Evolutionary conservation across 441 rosid species (phyloP), one percentile per base, ranked within the genome.

Genomic region (Corymbia citriodora): DNA sequence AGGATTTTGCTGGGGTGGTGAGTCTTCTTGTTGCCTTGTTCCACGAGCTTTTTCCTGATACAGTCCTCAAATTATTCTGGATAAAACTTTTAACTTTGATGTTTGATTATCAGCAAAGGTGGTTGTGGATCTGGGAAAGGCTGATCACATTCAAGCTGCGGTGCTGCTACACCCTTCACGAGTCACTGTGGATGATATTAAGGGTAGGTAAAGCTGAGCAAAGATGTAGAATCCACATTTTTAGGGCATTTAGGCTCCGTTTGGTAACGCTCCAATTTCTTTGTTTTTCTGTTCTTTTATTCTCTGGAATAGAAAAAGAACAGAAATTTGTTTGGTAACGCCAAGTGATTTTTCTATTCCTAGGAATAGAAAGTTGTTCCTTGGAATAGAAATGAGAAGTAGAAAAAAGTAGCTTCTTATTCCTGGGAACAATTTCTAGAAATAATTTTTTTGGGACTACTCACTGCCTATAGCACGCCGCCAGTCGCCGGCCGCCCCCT

Each of bases 1-100:
- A 17, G 92, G 92, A 49, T 79, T 87, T 85, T 91, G 92, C 88
- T 91, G 92, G 92, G 92, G 91, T 36, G 92, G 92, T 91, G 87
- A 68, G 90, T n/a, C 85, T 79, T 65, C 33, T 18, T 63, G 29
- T 19, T 63, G 48, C 31, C 52, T 87, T 55, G 10, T 55, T 36
- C 14, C 36, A 57, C n/a, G 0, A 53, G 19, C 19, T 50, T 87
- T 53, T 18, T 45, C 68, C 74, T 74, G 87, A 19, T 40, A 14
- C 5, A 52, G 9, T 89, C 50, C 52, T 45, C 29, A 61, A 8
- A 29, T 3, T 87, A 33, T n/a, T 10, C 83, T 87, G 33, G n/a
- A 45, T 74, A 45, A 48, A 88, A 87, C 50, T 49, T 87, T 90
- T 45, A 19, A 72, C 18, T 68, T 48, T 50, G 31, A 52, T 82